A percentile compares a stretch with the other conserved stretches of the same genome.
phyloP scores from a whole-genome alignment of 805 yeast species.

The Kazachstania taianensis region DNA sequence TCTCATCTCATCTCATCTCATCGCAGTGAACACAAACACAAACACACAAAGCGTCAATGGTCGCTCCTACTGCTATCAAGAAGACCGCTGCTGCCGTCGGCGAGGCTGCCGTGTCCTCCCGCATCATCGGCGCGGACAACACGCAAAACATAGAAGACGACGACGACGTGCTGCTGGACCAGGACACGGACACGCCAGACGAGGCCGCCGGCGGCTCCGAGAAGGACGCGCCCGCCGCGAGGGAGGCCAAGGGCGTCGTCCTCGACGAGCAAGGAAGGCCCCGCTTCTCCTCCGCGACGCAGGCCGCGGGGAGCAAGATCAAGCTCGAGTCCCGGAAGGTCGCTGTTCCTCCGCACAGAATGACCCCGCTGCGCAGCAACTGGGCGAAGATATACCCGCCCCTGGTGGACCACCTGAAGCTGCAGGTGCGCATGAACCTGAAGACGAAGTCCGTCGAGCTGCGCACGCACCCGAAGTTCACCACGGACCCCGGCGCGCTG shows the following conservation, averaged over 20 bases:
- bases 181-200: constrained; percentile 11
- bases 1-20: constrained; percentile 6
- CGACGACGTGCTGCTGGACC: constrained; percentile 32
- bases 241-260: constrained; percentile 27
- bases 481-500: constrained; percentile 86
- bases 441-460: constrained; percentile 81
- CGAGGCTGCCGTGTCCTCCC: constrained; percentile 8
- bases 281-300: constrained; percentile 63
- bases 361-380: constrained; percentile 79
- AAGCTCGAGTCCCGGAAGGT: constrained; percentile 82
- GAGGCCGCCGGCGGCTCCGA: constrained; percentile 12
- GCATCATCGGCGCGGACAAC: constrained; percentile 28
- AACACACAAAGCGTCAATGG: constrained; percentile 7
- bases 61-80: constrained; percentile 34
- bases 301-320: constrained; percentile 47
- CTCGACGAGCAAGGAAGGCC: constrained; percentile 83
- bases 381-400: constrained; percentile 97
- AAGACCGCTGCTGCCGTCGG: constrained; percentile 4
- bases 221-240: constrained; percentile 20
- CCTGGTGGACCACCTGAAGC: constrained; percentile 83
- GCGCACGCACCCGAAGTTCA: constrained; percentile 65
- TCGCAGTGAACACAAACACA: too few relatives aligned
- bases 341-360: constrained; percentile 93
- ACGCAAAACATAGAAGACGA: constrained; percentile 27
- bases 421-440: constrained; percentile 93